Percentiles rank a stretch among this genome's conserved stretches.
phyloP scores from a whole-genome alignment of 768 basidiomycete species.

The Auriscalpium orientale region DNA sequence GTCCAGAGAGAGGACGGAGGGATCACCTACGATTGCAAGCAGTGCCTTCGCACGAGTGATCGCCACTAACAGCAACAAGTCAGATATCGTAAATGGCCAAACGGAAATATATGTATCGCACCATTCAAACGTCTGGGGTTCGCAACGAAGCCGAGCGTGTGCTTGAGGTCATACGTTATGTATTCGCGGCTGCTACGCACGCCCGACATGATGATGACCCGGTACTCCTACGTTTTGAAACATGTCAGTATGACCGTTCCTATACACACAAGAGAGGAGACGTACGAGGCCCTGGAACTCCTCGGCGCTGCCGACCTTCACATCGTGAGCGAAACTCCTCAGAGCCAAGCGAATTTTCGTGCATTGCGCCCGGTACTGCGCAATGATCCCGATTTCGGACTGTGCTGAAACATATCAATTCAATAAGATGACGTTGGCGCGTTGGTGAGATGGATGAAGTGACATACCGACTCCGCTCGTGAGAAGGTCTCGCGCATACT shows the following conservation, averaged over 20 bases:
- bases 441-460: neutral
- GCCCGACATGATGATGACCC: conserved; percentile 34
- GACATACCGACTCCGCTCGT: conserved; percentile 30
- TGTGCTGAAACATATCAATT: conserved; percentile 21
- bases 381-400: conserved; percentile 51
- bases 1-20: conserved; percentile 49
- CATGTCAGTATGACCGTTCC: no score
- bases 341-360: conserved; percentile 37
- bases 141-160: conserved; percentile 23
- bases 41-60: conserved; percentile 56
- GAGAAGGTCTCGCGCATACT: conserved; percentile 28
- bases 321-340: conserved; percentile 17
- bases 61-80: conserved; percentile 34
- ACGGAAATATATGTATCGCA: neutral
- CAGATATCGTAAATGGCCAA: neutral
- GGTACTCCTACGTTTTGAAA: conserved; percentile 24
- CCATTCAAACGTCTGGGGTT: conserved; percentile 25
- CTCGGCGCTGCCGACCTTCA: conserved; percentile 61
- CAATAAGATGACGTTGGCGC: neutral
- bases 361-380: conserved; percentile 57
- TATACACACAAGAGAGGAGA: conserved; percentile 15
- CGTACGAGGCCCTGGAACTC: conserved; percentile 49
- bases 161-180: conserved; percentile 19
- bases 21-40: conserved; percentile 53
- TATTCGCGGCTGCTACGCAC: conserved; percentile 28